Conservation (phyloP, 441 rosid species). For the Kokia cookei region DNA sequence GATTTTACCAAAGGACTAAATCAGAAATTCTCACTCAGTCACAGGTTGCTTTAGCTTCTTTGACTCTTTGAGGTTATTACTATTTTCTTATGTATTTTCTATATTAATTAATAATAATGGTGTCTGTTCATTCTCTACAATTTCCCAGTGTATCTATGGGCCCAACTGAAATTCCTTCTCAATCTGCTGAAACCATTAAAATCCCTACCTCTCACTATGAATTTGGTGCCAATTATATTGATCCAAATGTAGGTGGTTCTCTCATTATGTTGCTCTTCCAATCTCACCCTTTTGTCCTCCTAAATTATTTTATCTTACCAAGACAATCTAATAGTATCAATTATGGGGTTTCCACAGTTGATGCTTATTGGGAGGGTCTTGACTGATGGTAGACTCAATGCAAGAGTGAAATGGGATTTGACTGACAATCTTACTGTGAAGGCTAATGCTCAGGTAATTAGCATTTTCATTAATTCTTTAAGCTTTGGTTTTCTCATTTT, state of each 20-base stretch:
- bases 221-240: conserved; percentile 83
- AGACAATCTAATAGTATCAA: neutral
- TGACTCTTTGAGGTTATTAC: neutral
- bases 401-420: conserved; percentile 82
- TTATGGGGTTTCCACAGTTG: conserved; percentile 34
- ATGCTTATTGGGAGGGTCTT: conserved; percentile 88
- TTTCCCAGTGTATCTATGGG: conserved; percentile 81
- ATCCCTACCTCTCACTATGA: conserved; percentile 86
- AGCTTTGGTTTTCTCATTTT: neutral
- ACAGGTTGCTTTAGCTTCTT: conserved; percentile 42
- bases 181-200: conserved; percentile 72
- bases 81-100: neutral
- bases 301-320: neutral
- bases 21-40: conserved; percentile 82
- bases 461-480: neutral
- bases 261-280: neutral
- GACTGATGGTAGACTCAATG: conserved; percentile 87
- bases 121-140: conserved; percentile 2
- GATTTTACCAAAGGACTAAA: conserved; percentile 89
- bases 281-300: neutral
- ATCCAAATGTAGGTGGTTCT: conserved; percentile 49
- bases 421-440: conserved; percentile 69
- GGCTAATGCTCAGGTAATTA: conserved; percentile 74
- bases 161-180: conserved; percentile 84
- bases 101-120: neutral